Evolutionary conservation across 164 flowering plant species (phyloP).

Genomic region (Magnolia sinica): DNA sequence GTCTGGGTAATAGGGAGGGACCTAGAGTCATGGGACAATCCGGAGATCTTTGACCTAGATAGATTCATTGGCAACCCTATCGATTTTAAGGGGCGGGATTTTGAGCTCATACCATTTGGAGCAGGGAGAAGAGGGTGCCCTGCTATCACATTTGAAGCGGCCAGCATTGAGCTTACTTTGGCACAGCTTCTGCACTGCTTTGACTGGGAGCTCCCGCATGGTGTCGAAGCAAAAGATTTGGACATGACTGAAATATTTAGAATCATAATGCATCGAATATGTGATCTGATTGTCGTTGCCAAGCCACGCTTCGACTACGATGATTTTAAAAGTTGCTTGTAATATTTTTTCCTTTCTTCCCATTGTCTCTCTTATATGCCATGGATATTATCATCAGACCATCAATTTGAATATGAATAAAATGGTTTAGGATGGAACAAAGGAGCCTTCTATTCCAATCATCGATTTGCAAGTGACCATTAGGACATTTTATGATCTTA

Average conservation of each 20-base stretch:
- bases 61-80: constrained; percentile 40
- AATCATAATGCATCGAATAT: not conserved
- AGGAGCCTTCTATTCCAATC: too few relatives aligned
- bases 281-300: not conserved
- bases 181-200: constrained; percentile 6
- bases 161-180: constrained; percentile 13
- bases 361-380: too few relatives aligned
- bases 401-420: too few relatives aligned
- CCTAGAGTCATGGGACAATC: constrained; percentile 37
- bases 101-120: constrained; percentile 24
- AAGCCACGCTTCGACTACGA: not conserved
- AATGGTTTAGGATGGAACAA: too few relatives aligned
- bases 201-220: constrained; percentile 10
- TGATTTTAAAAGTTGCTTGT: not conserved
- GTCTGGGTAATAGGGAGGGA: constrained; percentile 59
- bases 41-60: constrained; percentile 44
- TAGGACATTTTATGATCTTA: too few relatives aligned
- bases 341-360: too few relatives aligned
- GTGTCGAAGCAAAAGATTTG: not conserved
- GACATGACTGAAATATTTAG: constrained; percentile 6
- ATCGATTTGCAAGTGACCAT: too few relatives aligned
- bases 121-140: constrained; percentile 12
- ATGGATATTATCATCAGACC: too few relatives aligned
- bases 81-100: constrained; percentile 46
- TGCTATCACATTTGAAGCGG: constrained; percentile 1